Percentiles rank a stretch among this genome's conserved stretches.
These are phyloP conservation scores for Taxawa tesnikishii DNA, from an alignment of 2,329 filamentous ascomycete species.

Conservation along the genomic window DNA sequence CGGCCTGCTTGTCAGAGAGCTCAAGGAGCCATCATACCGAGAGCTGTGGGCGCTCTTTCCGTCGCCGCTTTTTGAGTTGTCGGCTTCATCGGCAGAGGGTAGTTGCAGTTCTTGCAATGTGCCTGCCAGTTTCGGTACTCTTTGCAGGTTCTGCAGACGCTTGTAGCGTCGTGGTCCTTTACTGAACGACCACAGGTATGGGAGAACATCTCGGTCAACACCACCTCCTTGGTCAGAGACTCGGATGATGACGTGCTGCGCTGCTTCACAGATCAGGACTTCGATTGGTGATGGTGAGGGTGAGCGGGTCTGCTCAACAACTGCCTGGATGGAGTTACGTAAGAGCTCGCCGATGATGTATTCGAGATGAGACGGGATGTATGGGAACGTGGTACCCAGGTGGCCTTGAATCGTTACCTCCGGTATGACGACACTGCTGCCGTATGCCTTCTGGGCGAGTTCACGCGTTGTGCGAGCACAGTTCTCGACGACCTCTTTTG, in stretches of 20 bases:
- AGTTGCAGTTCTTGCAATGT: conserved; percentile 76
- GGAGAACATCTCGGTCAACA: conserved; percentile 71
- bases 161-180: conserved; percentile 73
- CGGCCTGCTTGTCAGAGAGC: conserved; percentile 67
- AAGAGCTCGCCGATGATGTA: conserved; percentile 95
- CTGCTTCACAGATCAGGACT: conserved; percentile 85
- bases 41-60: conserved; percentile 3
- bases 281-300: conserved; percentile 81
- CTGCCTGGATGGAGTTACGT: conserved; percentile 86
- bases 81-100: conserved; percentile 1
- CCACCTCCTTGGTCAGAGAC: conserved; percentile 94
- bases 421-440: conserved; percentile 58
- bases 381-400: conserved; percentile 82
- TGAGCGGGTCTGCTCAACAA: conserved; percentile 56
- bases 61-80: background rate
- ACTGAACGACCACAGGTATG: conserved; percentile 91
- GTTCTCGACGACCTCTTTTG: conserved; percentile 73
- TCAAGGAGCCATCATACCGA: conserved; percentile 55
- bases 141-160: conserved; percentile 70
- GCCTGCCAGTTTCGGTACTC: conserved; percentile 82
- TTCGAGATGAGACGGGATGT: conserved; percentile 74
- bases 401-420: conserved; percentile 77
- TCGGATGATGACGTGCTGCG: conserved; percentile 89
- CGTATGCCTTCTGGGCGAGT: conserved; percentile 64
- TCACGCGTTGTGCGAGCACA: conserved; percentile 67